Conservation (phyloP, 23 red algal species). For the Gracilaria domingensis region DNA sequence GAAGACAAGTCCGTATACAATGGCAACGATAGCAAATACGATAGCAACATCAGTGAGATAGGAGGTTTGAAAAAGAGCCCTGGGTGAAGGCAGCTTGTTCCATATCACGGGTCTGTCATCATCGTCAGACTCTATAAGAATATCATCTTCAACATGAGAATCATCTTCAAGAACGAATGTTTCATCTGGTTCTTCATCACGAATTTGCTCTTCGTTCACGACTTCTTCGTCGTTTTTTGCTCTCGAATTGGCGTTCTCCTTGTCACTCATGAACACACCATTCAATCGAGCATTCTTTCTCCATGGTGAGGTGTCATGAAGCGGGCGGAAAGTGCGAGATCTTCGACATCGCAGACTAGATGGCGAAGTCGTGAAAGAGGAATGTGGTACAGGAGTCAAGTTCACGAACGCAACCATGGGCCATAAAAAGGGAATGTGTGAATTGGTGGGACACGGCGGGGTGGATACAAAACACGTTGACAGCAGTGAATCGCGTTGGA, state of each 20-base stretch:
- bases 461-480: too few species aligned
- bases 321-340: background rate
- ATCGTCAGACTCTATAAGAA: conserved; percentile 10
- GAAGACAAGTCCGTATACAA: conserved; percentile 65
- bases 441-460: background rate
- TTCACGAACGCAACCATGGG: conserved; percentile 27
- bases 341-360: background rate
- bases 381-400: background rate
- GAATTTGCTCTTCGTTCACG: background rate
- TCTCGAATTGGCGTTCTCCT: background rate
- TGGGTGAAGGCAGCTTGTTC: conserved; percentile 34
- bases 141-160: conserved; percentile 24
- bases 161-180: conserved; percentile 55
- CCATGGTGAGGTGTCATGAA: background rate
- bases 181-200: conserved; percentile 49
- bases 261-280: conserved; percentile 7
- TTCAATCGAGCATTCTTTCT: background rate
- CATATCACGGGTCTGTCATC: conserved; percentile 44
- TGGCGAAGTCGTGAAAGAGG: background rate
- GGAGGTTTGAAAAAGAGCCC: conserved; percentile 26
- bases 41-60: conserved; percentile 64
- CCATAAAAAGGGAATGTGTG: background rate
- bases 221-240: background rate
- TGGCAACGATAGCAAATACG: conserved; percentile 59
- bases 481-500: background rate